Evolutionary conservation across 352 stramenopile species (phyloP).

Genomic region (Pythium sp.): DNA sequence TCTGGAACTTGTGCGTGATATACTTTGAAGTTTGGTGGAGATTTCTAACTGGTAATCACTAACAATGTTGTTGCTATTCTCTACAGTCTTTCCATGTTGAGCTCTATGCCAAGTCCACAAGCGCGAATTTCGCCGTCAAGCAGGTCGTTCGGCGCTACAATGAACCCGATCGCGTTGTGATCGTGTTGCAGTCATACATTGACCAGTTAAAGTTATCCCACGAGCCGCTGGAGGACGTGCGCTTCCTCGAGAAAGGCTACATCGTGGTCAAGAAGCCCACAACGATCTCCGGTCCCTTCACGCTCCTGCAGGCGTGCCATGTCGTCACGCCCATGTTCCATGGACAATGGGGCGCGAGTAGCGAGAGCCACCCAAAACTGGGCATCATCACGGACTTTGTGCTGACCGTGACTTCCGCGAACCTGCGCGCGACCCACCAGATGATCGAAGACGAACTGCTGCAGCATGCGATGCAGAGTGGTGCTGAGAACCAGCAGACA

Average conservation of each 20-base stretch:
- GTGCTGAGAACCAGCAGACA: too few species aligned
- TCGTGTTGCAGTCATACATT: constrained; percentile 35
- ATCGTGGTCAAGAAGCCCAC: constrained; percentile 23
- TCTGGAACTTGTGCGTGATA: not conserved
- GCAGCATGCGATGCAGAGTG: constrained; percentile 19
- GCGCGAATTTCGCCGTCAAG: not conserved
- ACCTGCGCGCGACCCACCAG: constrained; percentile 24
- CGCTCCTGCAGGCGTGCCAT: constrained; percentile 26
- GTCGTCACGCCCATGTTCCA: constrained; percentile 22
- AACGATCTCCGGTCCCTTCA: constrained; percentile 15
- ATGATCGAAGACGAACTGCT: constrained; percentile 51
- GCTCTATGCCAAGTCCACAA: constrained; percentile 40
- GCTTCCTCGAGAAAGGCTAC: constrained; percentile 13
- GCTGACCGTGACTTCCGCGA: constrained; percentile 25
- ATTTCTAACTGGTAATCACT: not conserved
- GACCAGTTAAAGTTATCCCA: constrained; percentile 48
- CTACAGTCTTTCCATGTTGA: constrained; percentile 17
- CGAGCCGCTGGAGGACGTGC: constrained; percentile 35
- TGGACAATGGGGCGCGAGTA: not conserved
- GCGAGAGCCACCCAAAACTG: constrained; percentile 20
- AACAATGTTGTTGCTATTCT: not conserved
- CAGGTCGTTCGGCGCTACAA: constrained; percentile 5
- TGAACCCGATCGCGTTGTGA: constrained; percentile 4
- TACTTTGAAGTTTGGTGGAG: not conserved
- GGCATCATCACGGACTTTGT: constrained; percentile 38